These are phyloP conservation scores for Neofusicoccum parvum DNA, from an alignment of 2,329 filamentous ascomycete species.

Conservation along the genomic window DNA sequence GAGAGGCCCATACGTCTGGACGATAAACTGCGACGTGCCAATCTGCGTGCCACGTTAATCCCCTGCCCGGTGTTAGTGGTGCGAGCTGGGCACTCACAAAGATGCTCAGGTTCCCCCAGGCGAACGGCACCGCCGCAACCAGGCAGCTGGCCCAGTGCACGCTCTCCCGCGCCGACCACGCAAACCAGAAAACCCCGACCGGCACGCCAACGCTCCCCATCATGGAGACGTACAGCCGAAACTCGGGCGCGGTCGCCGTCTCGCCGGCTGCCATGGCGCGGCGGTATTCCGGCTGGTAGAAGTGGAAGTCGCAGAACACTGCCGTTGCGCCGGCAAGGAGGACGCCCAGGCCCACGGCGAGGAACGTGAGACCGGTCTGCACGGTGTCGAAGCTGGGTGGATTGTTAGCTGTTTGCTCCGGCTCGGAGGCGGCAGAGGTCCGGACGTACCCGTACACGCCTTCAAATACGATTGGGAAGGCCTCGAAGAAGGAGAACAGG, in stretches of 20 bases:
- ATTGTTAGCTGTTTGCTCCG: slow-evolving; percentile 4
- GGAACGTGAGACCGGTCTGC: slow-evolving; percentile 26
- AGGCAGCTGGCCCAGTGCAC: slow-evolving; percentile 42
- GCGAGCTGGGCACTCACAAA: slow-evolving; percentile 29
- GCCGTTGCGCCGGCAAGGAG: slow-evolving; percentile 23
- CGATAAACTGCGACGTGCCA: slow-evolving; percentile 33
- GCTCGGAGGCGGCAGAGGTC: too few relatives aligned
- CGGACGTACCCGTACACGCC: slow-evolving; percentile 29
- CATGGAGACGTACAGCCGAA: slow-evolving; percentile 38
- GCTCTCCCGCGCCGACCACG: slow-evolving; percentile 37
- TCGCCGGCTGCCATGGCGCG: slow-evolving; percentile 12
- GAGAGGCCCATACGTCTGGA: slow-evolving; percentile 36
- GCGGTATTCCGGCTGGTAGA: slow-evolving; percentile 33
- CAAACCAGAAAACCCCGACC: slow-evolving; percentile 42
- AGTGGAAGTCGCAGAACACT: slow-evolving; percentile 31
- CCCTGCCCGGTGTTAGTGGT: too few relatives aligned
- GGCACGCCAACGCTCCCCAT: slow-evolving; percentile 38
- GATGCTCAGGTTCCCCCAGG: slow-evolving; percentile 32
- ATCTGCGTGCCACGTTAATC: slow-evolving; percentile 6
- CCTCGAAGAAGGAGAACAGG: slow-evolving; percentile 31
- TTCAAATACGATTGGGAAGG: slow-evolving; percentile 29
- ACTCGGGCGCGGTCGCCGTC: slow-evolving; percentile 31
- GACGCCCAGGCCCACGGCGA: slow-evolving; percentile 28
- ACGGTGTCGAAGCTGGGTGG: slow-evolving; percentile 21
- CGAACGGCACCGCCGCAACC: slow-evolving; percentile 34